Conservation (phyloP, 2,329 filamentous ascomycete genomes). For the Ophiostoma ulmi region DNA sequence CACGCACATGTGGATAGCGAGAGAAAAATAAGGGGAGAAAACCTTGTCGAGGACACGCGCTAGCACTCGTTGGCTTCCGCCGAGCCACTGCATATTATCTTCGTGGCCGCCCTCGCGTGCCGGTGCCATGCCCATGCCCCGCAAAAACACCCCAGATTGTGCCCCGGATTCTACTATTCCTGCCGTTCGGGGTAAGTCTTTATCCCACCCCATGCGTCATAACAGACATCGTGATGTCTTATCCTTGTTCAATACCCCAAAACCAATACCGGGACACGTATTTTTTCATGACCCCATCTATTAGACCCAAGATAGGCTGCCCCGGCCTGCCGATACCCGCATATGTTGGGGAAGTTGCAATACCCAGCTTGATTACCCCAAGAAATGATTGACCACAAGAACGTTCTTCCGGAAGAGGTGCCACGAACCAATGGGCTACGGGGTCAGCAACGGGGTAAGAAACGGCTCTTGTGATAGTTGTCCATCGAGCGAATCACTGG, state of each 20-base stretch:
- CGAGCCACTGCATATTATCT: neutral
- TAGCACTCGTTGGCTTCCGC: neutral
- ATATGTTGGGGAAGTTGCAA: neutral
- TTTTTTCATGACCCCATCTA: neutral
- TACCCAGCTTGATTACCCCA: neutral
- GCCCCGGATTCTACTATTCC: neutral
- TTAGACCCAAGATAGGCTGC: neutral
- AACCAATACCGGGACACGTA: neutral
- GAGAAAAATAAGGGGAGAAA: neutral
- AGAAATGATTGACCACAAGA: neutral
- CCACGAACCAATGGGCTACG: neutral
- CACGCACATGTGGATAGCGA: neutral
- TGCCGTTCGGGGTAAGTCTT: neutral
- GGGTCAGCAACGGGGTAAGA: neutral
- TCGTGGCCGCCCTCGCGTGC: neutral
- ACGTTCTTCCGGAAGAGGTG: neutral
- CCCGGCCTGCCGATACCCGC: conserved; percentile 4
- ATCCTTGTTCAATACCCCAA: neutral
- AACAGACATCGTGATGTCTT: neutral
- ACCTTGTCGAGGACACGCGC: neutral
- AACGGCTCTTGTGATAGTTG: neutral
- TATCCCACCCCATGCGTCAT: neutral
- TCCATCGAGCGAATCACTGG: neutral
- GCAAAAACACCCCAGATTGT: conserved; percentile 11
- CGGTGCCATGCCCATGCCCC: neutral